A percentile compares a stretch with the other conserved stretches of the same genome.
phyloP scores from a whole-genome alignment of 345 rosid species.

The Ailanthus altissimus region DNA sequence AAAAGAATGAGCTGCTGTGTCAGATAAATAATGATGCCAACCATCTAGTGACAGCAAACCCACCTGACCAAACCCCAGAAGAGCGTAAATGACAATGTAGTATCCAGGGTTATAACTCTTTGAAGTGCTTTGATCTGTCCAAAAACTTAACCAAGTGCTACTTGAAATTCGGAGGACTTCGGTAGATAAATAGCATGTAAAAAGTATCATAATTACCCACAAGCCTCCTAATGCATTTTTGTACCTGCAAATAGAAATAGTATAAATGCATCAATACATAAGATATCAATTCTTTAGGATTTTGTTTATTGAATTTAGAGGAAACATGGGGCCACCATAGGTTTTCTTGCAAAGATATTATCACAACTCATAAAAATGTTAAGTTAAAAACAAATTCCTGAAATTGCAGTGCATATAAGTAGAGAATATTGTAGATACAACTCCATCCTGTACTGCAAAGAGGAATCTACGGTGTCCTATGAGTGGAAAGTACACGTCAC shows the following conservation, averaged over 20 bases:
- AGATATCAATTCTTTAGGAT: not conserved
- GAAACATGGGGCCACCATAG: not conserved
- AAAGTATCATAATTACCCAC: constrained; percentile 76
- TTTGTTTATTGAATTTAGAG: not conserved
- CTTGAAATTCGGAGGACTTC: constrained; percentile 84
- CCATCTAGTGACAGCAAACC: constrained; percentile 17
- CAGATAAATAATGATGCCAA: not conserved
- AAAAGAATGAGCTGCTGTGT: not conserved
- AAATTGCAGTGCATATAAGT: not conserved
- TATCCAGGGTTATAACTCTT: constrained; percentile 54
- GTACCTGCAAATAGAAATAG: constrained; percentile 55
- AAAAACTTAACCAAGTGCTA: constrained; percentile 89
- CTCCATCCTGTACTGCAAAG: not conserved
- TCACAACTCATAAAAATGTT: not conserved
- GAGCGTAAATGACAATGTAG: constrained; percentile 66
- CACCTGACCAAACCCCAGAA: constrained; percentile 85
- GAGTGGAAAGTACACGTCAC: not conserved
- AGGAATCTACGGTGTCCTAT: not conserved
- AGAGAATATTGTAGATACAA: not conserved
- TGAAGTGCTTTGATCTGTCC: constrained; percentile 78
- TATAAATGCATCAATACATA: not conserved
- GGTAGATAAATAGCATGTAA: constrained; percentile 67
- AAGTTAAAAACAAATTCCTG: not conserved
- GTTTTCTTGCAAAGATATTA: not conserved
- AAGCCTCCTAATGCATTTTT: constrained; percentile 87